A percentile compares a stretch with the other conserved stretches of the same genome.
Evolutionary conservation across 768 basidiomycete species (phyloP).

Genomic region (Amanita inopinata): DNA sequence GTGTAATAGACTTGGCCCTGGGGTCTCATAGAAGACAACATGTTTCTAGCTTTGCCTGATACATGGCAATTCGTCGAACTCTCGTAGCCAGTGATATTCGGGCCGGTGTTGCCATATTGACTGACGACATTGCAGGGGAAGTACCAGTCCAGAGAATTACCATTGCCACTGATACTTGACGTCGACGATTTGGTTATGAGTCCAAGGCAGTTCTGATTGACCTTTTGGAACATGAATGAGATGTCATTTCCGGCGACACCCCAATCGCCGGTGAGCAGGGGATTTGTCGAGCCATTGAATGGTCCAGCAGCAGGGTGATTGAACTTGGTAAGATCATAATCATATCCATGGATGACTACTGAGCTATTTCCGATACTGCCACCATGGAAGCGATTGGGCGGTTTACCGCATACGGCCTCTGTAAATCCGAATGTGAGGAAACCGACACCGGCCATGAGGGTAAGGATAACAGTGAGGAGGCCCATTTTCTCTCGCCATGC

Average conservation of each 20-base stretch:
- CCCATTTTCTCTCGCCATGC: slow-evolving; percentile 99
- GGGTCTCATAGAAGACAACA: slow-evolving; percentile 39
- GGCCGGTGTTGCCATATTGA: slow-evolving; percentile 51
- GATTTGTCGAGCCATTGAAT: slow-evolving; percentile 80
- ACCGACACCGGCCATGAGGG: slow-evolving; percentile 90
- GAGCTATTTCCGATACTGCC: slow-evolving; percentile 72
- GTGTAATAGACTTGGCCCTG: slow-evolving; percentile 89
- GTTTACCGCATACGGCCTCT: slow-evolving; percentile 82
- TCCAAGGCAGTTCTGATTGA: slow-evolving; percentile 73
- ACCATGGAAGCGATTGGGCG: slow-evolving; percentile 73
- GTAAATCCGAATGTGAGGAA: slow-evolving; percentile 99
- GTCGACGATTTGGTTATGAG: slow-evolving; percentile 64
- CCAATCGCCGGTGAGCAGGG: slow-evolving; percentile 70
- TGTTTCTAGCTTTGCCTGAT: slow-evolving; percentile 37
- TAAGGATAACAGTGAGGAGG: slow-evolving; percentile 65
- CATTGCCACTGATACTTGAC: slow-evolving; percentile 60
- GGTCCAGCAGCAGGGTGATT: slow-evolving; percentile 62
- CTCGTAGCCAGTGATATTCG: slow-evolving; percentile 66
- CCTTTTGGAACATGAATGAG: slow-evolving; percentile 91
- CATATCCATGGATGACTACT: slow-evolving; percentile 90
- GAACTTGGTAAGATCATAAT: slow-evolving; percentile 86
- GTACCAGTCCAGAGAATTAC: slow-evolving; percentile 76
- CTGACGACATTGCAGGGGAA: slow-evolving; percentile 93
- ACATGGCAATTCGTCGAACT: slow-evolving; percentile 65
- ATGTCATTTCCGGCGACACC: slow-evolving; percentile 81